A percentile compares a stretch with the other conserved stretches of the same genome.
Conservation (phyloP, 495 filamentous ascomycete genomes). For the Lophiostoma macrostomum region DNA sequence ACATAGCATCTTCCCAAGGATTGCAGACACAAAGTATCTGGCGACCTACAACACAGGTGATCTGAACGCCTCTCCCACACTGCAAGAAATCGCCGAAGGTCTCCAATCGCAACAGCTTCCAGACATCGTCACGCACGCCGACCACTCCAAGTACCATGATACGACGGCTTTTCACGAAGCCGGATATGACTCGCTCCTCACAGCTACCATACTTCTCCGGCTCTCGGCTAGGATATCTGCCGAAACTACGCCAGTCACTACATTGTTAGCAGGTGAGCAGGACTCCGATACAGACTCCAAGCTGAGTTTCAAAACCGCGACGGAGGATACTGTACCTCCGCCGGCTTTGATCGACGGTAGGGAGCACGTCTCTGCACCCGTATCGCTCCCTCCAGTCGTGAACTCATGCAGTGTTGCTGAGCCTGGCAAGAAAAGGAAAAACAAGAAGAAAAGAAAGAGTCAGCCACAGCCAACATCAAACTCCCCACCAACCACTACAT, state of each 20-base stretch:
- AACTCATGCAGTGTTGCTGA: not conserved
- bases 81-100: conserved; percentile 50
- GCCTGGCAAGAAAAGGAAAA: conserved; percentile 17
- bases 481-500: conserved; percentile 4
- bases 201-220: conserved; percentile 63
- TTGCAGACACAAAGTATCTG: conserved; percentile 80
- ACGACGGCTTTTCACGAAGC: conserved; percentile 58
- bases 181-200: conserved; percentile 70
- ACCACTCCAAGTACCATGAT: conserved; percentile 50
- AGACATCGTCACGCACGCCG: conserved; percentile 44
- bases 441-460: conserved; percentile 25
- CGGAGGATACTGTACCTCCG: not conserved
- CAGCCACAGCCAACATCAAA: too few species aligned
- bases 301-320: conserved; percentile 1
- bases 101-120: conserved; percentile 45
- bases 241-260: not conserved
- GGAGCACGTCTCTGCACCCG: not conserved
- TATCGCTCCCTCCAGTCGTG: not conserved
- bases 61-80: conserved; percentile 49
- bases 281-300: not conserved
- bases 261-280: not conserved
- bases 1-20: conserved; percentile 59
- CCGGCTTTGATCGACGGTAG: not conserved
- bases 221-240: conserved; percentile 53
- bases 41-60: conserved; percentile 55